These are phyloP conservation scores for Colletotrichum orbiculare DNA, from an alignment of 2,329 filamentous ascomycete species.

Conservation along the genomic window DNA sequence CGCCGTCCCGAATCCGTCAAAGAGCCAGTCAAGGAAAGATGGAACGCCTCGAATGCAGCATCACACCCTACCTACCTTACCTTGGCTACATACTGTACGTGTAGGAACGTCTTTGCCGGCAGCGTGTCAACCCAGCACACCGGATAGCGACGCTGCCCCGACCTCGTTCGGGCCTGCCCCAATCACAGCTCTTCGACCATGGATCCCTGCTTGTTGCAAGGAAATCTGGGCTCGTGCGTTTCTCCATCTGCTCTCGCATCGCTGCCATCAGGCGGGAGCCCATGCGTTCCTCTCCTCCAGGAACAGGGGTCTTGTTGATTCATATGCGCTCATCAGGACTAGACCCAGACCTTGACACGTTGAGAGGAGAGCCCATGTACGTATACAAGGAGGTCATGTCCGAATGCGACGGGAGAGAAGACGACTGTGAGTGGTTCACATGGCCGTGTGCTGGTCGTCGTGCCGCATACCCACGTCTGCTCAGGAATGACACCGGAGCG, in stretches of 20 bases:
- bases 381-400: no score
- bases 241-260: neutral
- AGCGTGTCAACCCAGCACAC: neutral
- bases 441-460: no score
- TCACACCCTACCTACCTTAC: no score
- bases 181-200: constrained; percentile 8
- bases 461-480: no score
- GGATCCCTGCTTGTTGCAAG: neutral
- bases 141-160: neutral
- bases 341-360: no score
- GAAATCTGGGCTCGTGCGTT: constrained; percentile 6
- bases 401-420: no score
- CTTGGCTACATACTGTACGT: no score
- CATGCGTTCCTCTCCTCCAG: constrained; percentile 2
- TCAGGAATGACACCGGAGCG: no score
- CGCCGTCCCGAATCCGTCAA: neutral
- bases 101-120: constrained; percentile 4
- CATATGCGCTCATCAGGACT: neutral
- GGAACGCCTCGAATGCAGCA: no score
- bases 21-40: no score
- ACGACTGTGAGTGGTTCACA: no score
- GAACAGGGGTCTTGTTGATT: neutral
- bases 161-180: constrained; percentile 2
- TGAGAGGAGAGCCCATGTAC: no score
- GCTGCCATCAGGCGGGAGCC: constrained; percentile 17